phyloP scores from a whole-genome alignment of 2,329 filamentous ascomycete genomes.

The Colletotrichum eremochloae region DNA sequence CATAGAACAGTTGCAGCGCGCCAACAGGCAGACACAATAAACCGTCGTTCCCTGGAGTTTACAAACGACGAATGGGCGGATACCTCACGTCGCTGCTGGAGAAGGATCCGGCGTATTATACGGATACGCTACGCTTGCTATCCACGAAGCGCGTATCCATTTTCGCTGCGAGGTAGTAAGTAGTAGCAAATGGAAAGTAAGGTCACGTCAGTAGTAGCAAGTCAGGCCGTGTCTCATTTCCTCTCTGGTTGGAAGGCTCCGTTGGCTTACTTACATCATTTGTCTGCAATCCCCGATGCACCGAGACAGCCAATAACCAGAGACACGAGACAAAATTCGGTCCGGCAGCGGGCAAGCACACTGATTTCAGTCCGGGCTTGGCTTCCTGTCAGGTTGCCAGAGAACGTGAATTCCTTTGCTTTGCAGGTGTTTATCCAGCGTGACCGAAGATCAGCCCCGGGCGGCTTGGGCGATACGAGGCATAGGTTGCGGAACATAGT shows the following conservation, averaged over 20 bases:
- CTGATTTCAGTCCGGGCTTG: slow-evolving; percentile 13
- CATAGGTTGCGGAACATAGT: slow-evolving; percentile 15
- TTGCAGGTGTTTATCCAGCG: slow-evolving; percentile 5
- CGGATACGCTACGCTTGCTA: neutral
- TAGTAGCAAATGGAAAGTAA: too few species aligned
- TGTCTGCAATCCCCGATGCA: slow-evolving; percentile 4
- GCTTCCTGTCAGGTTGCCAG: slow-evolving; percentile 15
- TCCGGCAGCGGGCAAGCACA: neutral
- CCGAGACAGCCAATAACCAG: neutral
- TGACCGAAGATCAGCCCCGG: neutral
- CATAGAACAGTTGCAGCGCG: neutral
- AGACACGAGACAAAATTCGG: slow-evolving; percentile 13
- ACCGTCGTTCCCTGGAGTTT: neutral
- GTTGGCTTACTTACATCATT: slow-evolving; percentile 20
- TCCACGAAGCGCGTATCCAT: neutral
- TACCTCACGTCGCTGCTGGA: too few species aligned
- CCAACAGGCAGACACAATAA: neutral
- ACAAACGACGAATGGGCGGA: too few species aligned
- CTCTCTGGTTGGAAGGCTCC: neutral
- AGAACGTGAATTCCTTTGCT: slow-evolving; percentile 9
- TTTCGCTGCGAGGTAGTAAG: neutral
- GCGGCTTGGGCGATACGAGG: slow-evolving; percentile 33
- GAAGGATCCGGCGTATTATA: neutral
- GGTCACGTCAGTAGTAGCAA: neutral
- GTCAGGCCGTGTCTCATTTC: slow-evolving; percentile 7